These are phyloP conservation scores for Lyophyllum shimeji DNA, from an alignment of 768 basidiomycete species.

Conservation along the genomic window DNA sequence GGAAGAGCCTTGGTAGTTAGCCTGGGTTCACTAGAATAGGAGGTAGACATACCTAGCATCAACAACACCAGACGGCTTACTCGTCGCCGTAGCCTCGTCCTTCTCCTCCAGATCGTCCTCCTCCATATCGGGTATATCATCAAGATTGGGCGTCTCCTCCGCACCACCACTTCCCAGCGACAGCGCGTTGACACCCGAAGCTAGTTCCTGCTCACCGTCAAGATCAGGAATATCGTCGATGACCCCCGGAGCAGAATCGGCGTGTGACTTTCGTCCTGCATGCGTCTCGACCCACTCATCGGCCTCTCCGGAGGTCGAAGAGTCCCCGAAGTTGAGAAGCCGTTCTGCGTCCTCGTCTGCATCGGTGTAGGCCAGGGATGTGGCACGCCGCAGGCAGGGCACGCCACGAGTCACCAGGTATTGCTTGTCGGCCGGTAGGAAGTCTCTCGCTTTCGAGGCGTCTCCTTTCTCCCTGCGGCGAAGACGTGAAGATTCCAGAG, in stretches of 20 bases:
- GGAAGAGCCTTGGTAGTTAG: background rate
- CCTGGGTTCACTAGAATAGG: background rate
- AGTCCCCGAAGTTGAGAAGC: constrained; percentile 78
- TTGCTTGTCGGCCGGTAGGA: constrained; percentile 94
- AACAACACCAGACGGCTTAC: constrained; percentile 42
- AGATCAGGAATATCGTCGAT: constrained; percentile 90
- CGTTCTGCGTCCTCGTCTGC: constrained; percentile 97
- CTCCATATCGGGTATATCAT: constrained; percentile 99
- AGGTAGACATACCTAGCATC: constrained; percentile 47
- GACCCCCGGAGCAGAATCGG: constrained; percentile 54
- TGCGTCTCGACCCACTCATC: constrained; percentile 99
- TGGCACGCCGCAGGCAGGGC: constrained; percentile 94
- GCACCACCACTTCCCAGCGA: constrained; percentile 37
- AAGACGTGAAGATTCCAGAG: constrained; percentile 1
- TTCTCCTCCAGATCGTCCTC: constrained; percentile 88
- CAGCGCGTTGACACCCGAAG: constrained; percentile 43
- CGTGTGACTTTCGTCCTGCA: constrained; percentile 63
- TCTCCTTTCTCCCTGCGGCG: constrained; percentile 90
- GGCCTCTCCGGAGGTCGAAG: constrained; percentile 50
- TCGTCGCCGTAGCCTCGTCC: constrained; percentile 81
- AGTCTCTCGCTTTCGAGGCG: constrained; percentile 80
- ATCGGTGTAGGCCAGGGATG: constrained; percentile 90
- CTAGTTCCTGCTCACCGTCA: constrained; percentile 53
- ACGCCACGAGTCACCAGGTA: constrained; percentile 95
- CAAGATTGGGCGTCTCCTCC: constrained; percentile 83